These are phyloP conservation scores for Trifolium pratense DNA, from an alignment of 306 rosid genomes.

Conservation along the genomic window DNA sequence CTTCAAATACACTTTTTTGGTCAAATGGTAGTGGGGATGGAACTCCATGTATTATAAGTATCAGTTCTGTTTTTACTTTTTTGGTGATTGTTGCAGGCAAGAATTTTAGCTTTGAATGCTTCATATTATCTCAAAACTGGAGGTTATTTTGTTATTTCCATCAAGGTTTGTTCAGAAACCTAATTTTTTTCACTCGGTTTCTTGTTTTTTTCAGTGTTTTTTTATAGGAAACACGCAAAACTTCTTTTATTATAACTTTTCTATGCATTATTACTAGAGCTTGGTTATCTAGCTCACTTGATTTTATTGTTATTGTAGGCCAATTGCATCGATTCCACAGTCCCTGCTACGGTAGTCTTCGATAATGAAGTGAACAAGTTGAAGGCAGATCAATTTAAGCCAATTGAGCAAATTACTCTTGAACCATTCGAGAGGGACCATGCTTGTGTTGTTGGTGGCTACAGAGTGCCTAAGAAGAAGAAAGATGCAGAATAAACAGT, in stretches of 20 bases:
- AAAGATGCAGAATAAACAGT: constrained; percentile 36
- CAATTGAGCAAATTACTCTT: constrained; percentile 84
- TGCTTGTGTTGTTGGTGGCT: constrained; percentile 87
- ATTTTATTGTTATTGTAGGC: constrained; percentile 52
- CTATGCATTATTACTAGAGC: background rate
- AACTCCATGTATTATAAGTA: background rate
- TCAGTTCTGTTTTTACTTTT: background rate
- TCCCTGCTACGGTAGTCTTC: constrained; percentile 75
- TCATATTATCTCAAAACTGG: constrained; percentile 87
- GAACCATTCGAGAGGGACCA: constrained; percentile 92
- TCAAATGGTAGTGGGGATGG: background rate
- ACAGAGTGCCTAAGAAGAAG: constrained; percentile 74
- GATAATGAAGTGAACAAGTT: constrained; percentile 81
- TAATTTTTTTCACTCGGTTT: background rate
- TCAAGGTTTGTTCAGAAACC: constrained; percentile 60
- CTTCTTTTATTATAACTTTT: background rate
- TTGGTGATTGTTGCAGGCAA: constrained; percentile 63
- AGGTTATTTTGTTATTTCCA: constrained; percentile 91
- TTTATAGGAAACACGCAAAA: background rate
- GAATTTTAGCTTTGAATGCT: constrained; percentile 90
- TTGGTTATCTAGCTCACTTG: background rate
- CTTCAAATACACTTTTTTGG: background rate
- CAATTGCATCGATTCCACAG: constrained; percentile 88
- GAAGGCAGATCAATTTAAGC: constrained; percentile 83
- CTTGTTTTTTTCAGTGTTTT: background rate